Evolutionary conservation across 257 asterid genomes (phyloP).

Genomic region (Nicotiana knightiana): DNA sequence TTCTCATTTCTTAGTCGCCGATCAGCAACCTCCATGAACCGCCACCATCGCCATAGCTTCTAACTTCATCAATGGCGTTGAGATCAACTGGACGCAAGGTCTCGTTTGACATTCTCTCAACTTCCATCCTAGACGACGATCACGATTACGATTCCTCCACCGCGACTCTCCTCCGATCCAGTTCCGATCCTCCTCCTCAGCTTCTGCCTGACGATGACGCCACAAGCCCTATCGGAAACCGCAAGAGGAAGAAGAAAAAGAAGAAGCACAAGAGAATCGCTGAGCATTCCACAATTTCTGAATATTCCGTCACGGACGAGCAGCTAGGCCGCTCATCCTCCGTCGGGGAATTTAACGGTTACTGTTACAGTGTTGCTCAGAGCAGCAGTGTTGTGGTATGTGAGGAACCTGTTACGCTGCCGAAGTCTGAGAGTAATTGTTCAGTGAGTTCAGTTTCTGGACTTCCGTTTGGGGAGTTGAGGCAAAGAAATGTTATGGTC

Average conservation of each 20-base stretch:
- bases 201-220: slow-evolving; percentile 12
- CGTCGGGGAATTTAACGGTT: not conserved
- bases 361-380: slow-evolving; percentile 6
- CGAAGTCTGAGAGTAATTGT: slow-evolving; percentile 31
- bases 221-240: slow-evolving; percentile 18
- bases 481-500: slow-evolving; percentile 75
- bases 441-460: slow-evolving; percentile 26
- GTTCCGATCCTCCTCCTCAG: slow-evolving; percentile 43
- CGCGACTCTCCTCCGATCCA: slow-evolving; percentile 30
- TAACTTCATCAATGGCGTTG: slow-evolving; percentile 36
- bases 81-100: slow-evolving; percentile 53
- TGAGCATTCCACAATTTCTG: slow-evolving; percentile 20
- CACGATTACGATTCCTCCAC: slow-evolving; percentile 19
- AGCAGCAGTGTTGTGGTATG: slow-evolving; percentile 22
- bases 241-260: slow-evolving; percentile 34
- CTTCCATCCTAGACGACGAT: slow-evolving; percentile 26
- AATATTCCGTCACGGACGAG: slow-evolving; percentile 23
- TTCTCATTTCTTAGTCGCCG: not conserved
- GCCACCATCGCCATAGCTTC: not conserved
- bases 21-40: slow-evolving; percentile 5
- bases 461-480: slow-evolving; percentile 47
- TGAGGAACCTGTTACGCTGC: slow-evolving; percentile 29
- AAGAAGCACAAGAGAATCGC: slow-evolving; percentile 34
- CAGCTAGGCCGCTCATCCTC: slow-evolving; percentile 23
- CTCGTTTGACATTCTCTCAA: slow-evolving; percentile 53